phyloP scores from a whole-genome alignment of 495 filamentous ascomycete species.

The Penicillium steckii region DNA sequence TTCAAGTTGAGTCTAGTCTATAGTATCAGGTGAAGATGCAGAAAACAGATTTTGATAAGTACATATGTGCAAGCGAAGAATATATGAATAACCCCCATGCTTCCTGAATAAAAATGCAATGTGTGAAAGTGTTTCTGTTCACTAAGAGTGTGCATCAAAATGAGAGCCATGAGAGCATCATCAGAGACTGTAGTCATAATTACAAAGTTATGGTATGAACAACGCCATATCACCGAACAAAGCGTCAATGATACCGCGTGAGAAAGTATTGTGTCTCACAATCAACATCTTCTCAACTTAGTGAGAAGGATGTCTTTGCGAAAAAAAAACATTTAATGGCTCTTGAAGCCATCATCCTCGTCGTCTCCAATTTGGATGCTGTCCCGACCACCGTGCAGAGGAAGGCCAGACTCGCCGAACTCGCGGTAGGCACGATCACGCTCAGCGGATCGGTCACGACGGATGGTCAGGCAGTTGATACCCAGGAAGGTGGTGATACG shows the following conservation, averaged over 20 bases:
- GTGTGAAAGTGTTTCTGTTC: background rate
- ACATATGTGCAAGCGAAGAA: conserved; percentile 9
- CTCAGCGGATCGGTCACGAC: conserved; percentile 49
- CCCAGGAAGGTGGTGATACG: conserved; percentile 89
- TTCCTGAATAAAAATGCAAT: background rate
- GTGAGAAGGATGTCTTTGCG: background rate
- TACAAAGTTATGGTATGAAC: background rate
- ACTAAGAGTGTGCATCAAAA: background rate
- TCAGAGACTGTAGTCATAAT: conserved; percentile 1
- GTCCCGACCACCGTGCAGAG: conserved; percentile 3
- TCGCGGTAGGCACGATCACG: conserved; percentile 42
- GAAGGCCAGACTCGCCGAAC: conserved; percentile 28
- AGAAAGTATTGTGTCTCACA: background rate
- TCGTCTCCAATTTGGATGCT: conserved; percentile 1
- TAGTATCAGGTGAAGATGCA: background rate
- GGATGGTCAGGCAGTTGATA: conserved; percentile 93
- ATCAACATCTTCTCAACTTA: too few relatives aligned
- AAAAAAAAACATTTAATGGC: conserved; percentile 17
- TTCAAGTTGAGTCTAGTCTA: background rate
- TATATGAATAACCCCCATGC: background rate
- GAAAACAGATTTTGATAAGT: conserved; percentile 11
- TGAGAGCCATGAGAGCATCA: background rate
- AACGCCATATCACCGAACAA: background rate
- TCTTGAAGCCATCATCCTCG: conserved; percentile 22
- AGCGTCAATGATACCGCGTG: background rate